A percentile compares a stretch with the other conserved stretches of the same genome.
Evolutionary conservation across 2,329 filamentous ascomycete genomes (phyloP).

Genomic region (Ophiognomonia clavigignenti-juglandacearum): DNA sequence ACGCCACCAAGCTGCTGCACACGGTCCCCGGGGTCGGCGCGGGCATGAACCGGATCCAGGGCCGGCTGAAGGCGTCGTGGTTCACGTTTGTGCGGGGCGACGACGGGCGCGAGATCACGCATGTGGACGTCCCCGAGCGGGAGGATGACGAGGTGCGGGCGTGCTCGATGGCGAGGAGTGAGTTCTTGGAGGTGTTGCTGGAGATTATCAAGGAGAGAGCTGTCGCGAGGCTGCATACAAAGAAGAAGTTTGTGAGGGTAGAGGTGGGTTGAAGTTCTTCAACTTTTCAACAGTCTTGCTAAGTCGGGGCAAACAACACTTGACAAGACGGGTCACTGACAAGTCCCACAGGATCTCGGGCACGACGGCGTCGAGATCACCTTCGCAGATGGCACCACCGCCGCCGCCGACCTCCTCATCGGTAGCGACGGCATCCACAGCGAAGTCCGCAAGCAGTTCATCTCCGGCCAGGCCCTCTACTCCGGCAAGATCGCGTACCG

Average conservation of each 20-base stretch:
- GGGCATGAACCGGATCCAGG: constrained; percentile 8
- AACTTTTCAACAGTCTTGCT: too few relatives aligned
- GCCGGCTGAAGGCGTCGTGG: constrained; percentile 2
- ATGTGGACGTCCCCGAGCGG: background rate
- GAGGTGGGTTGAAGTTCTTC: background rate
- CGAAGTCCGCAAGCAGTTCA: constrained; percentile 12
- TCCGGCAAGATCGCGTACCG: constrained; percentile 26
- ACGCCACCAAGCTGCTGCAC: constrained; percentile 23
- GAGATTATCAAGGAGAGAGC: constrained; percentile 1
- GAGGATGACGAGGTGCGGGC: constrained; percentile 3
- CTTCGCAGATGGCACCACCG: constrained; percentile 8
- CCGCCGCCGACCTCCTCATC: constrained; percentile 11
- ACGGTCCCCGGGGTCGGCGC: constrained; percentile 4
- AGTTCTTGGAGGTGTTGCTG: constrained; percentile 10
- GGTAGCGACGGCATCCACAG: constrained; percentile 17
- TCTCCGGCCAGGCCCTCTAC: constrained; percentile 20
- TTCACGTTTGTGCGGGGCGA: constrained; percentile 12
- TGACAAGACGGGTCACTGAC: too few relatives aligned
- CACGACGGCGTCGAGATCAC: constrained; percentile 14
- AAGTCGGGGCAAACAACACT: too few relatives aligned
- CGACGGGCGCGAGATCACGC: constrained; percentile 2
- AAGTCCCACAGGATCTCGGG: constrained; percentile 19
- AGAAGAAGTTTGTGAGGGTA: constrained; percentile 3
- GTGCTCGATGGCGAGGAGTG: constrained; percentile 11
- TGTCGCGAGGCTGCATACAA: constrained; percentile 6